Base-by-base conservation (phyloP, 768 basidiomycete genomes). In the Boletus reticulatus region DNA sequence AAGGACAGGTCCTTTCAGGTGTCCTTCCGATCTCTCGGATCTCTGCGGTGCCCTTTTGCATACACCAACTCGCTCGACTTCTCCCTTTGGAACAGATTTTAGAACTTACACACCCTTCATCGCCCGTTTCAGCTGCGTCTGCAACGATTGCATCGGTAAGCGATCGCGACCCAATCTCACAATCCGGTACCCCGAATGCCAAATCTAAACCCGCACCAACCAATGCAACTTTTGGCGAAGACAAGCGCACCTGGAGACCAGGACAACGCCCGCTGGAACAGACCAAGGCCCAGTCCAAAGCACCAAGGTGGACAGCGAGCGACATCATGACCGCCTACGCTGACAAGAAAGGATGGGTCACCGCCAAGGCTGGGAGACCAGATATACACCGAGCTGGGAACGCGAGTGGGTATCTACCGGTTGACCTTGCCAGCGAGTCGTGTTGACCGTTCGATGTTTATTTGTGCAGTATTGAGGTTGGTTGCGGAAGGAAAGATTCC, bases 381-480 rank as follows among this genome's bases (percentile, higher is more conserved):
- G 95, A 98, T 72, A 75, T 89, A 22, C 87, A 92, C 65, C 82
- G 95, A 41, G 92, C 95, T 4, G 95, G 94, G 32, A 95, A 95
- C 68, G 84, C 85, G 12, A 85, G 94, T 94, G 68, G 69, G 92
- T 82, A 9, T 50, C n/a, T 54, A 19, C 32, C 31, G 14, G 5
- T 20, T 32, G 3, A 4, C n/a, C 31, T 22, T 0, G 22, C 27
- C 42, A 1, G 31, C 5, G 17, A 20, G n/a, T 22, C 14, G 17
- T 32, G 10, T 54, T 57, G 55, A 56, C 29, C 16, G 22, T 22
- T 9, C 37, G 34, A 22, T 47, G 27, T 41, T 39, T 48, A 22
- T 43, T 38, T 9, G 49, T 6, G 14, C 53, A 95, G 93, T 95
- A 54, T 76, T 97, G 58, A 83, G 93, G 44, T 72, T 82, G n/a